Conservation (phyloP, 805 yeast genomes). For the Ogataea neopini region DNA sequence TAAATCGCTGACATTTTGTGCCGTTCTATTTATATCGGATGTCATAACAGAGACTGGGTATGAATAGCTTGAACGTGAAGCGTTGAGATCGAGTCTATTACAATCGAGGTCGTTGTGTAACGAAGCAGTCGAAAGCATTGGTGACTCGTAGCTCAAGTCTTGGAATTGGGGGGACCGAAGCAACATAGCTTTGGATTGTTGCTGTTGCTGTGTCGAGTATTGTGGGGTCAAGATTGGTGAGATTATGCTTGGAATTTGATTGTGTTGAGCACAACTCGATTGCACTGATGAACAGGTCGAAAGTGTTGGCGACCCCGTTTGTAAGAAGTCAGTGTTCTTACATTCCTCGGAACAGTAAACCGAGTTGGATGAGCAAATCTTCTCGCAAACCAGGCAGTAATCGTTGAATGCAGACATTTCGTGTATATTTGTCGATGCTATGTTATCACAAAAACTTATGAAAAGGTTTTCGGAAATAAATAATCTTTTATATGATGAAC, state of each 20-base stretch:
- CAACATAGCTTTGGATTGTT: neutral
- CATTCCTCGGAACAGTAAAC: slow-evolving; percentile 38
- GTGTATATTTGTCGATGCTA: neutral
- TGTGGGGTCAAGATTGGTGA: slow-evolving; percentile 36
- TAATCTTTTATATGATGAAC: too few species aligned
- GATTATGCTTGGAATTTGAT: slow-evolving; percentile 23
- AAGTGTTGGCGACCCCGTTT: slow-evolving; percentile 27
- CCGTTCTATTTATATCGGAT: slow-evolving; percentile 10
- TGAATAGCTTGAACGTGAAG: slow-evolving; percentile 2
- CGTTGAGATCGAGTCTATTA: slow-evolving; percentile 34
- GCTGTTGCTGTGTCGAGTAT: slow-evolving; percentile 9
- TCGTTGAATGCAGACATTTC: slow-evolving; percentile 44
- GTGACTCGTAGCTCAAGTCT: slow-evolving; percentile 35
- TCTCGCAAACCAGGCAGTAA: slow-evolving; percentile 39
- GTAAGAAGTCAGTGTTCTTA: slow-evolving; percentile 27
- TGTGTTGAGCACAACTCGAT: slow-evolving; percentile 13
- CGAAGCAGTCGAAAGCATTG: slow-evolving; percentile 27
- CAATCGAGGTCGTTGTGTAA: slow-evolving; percentile 30
- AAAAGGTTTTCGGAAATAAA: too few species aligned
- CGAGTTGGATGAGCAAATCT: slow-evolving; percentile 32
- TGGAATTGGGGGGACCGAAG: slow-evolving; percentile 27
- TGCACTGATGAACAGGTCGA: slow-evolving; percentile 25
- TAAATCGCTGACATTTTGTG: slow-evolving; percentile 32
- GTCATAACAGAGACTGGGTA: neutral
- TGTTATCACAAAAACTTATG: neutral